Conservation (phyloP, 805 yeast genomes). For the Saccharomycopsis selenospora region DNA sequence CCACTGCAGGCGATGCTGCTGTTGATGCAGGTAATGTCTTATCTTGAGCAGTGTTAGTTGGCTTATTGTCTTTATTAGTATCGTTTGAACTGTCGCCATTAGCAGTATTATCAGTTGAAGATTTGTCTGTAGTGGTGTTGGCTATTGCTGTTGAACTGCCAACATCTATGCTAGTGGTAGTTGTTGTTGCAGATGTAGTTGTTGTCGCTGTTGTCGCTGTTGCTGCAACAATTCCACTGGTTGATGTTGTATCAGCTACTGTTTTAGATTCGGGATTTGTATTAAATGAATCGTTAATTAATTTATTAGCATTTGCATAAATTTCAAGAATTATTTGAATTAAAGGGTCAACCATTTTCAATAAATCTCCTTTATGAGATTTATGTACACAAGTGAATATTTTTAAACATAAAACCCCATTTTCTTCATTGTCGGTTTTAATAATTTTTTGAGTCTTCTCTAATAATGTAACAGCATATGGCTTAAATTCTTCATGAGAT, state of each 20-base stretch:
- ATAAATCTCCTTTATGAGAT: constrained; percentile 61
- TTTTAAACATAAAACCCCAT: constrained; percentile 86
- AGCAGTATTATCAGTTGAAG: no score
- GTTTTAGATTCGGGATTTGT: constrained; percentile 16
- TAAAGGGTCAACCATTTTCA: constrained; percentile 74
- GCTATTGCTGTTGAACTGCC: no score
- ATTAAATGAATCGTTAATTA: constrained; percentile 65
- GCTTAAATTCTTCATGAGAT: constrained; percentile 72
- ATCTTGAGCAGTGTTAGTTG: no score
- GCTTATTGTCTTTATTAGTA: no score
- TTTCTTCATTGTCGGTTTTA: constrained; percentile 84
- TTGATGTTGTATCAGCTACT: no score
- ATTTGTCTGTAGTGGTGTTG: no score
- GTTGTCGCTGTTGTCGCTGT: no score
- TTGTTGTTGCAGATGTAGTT: no score
- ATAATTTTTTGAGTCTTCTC: constrained; percentile 55
- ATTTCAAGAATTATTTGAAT: constrained; percentile 67
- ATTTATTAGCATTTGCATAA: constrained; percentile 69
- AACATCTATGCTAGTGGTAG: no score
- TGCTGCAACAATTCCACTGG: no score
- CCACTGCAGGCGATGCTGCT: constrained; percentile 3
- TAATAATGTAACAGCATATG: constrained; percentile 54
- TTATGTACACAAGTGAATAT: constrained; percentile 79
- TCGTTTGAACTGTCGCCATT: no score
- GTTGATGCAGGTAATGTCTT: not conserved